Percentiles rank a stretch among this genome's conserved stretches.
These are phyloP conservation scores for Nigrograna mackinnonii DNA, from an alignment of 2,329 filamentous ascomycete genomes.

Conservation along the genomic window DNA sequence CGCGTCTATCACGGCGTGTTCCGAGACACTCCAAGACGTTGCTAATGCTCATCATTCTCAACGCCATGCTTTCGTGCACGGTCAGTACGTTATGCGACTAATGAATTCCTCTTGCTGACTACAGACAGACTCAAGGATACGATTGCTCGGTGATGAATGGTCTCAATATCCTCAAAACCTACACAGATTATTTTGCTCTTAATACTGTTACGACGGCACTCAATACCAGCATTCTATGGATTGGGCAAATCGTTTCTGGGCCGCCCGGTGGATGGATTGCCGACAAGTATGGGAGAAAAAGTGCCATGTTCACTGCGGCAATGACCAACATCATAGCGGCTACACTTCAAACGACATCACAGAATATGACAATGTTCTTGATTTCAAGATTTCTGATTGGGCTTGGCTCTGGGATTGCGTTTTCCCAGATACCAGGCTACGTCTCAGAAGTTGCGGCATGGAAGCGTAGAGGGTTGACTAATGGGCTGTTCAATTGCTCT, in stretches of 20 bases:
- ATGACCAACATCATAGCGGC: constrained; percentile 2
- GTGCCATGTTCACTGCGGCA: background rate
- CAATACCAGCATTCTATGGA: constrained; percentile 29
- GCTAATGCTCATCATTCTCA: no score
- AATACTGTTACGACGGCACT: constrained; percentile 31
- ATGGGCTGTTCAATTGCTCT: constrained; percentile 6
- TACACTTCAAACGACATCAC: background rate
- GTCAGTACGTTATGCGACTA: no score
- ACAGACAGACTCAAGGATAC: background rate
- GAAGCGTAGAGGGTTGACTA: no score
- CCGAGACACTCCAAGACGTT: no score
- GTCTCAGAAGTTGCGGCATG: constrained; percentile 3
- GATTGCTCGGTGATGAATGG: background rate
- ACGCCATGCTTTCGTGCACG: no score
- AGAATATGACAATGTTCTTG: constrained; percentile 64
- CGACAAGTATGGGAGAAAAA: constrained; percentile 1
- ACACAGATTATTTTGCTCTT: constrained; percentile 36
- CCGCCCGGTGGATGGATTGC: background rate
- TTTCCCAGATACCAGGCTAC: no score
- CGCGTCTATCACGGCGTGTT: no score
- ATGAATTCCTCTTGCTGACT: background rate
- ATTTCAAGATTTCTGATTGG: constrained; percentile 68
- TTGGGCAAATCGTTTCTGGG: constrained; percentile 17
- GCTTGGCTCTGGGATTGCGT: constrained; percentile 68
- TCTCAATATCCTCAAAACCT: constrained; percentile 17